These are phyloP conservation scores for Aureobasidium sp. DNA, from an alignment of 2,329 filamentous ascomycete genomes.

Conservation along the genomic window DNA sequence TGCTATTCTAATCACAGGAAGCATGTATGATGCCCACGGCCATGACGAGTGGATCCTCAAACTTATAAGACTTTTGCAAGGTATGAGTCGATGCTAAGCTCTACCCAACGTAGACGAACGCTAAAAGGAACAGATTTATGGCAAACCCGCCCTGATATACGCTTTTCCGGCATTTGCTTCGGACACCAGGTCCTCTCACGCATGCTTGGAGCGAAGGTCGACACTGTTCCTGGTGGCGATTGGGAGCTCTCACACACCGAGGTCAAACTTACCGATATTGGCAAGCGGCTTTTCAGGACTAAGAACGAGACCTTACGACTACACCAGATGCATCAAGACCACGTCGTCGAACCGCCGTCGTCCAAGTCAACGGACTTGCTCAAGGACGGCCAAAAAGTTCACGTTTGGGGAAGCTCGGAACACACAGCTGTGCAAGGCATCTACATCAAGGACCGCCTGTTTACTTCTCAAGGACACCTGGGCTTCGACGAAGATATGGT, in stretches of 20 bases:
- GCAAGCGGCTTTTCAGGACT: constrained; percentile 36
- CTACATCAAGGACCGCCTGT: constrained; percentile 40
- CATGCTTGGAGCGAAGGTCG: constrained; percentile 35
- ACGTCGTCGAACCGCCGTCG: constrained; percentile 33
- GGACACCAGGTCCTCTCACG: constrained; percentile 43
- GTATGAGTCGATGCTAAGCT: constrained; percentile 24
- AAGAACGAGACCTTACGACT: constrained; percentile 31
- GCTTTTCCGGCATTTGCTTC: constrained; percentile 44
- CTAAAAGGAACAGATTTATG: constrained; percentile 40
- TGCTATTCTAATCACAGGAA: constrained; percentile 42
- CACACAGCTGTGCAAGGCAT: constrained; percentile 40
- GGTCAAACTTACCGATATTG: constrained; percentile 35
- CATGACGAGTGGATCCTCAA: constrained; percentile 39
- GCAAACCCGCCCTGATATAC: constrained; percentile 44
- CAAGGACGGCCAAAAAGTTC: constrained; percentile 35
- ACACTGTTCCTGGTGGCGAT: constrained; percentile 33
- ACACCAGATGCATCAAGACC: constrained; percentile 45
- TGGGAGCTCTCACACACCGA: constrained; percentile 42
- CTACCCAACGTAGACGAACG: no score
- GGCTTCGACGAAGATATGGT: constrained; percentile 43
- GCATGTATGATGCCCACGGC: constrained; percentile 43
- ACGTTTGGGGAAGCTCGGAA: constrained; percentile 43
- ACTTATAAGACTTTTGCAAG: constrained; percentile 39
- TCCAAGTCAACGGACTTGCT: constrained; percentile 30
- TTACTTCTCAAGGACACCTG: constrained; percentile 42